A percentile compares a stretch with the other conserved stretches of the same genome.
Evolutionary conservation across 805 yeast genomes (phyloP).

Genomic region (Tetrapisispora namnaoensis): DNA sequence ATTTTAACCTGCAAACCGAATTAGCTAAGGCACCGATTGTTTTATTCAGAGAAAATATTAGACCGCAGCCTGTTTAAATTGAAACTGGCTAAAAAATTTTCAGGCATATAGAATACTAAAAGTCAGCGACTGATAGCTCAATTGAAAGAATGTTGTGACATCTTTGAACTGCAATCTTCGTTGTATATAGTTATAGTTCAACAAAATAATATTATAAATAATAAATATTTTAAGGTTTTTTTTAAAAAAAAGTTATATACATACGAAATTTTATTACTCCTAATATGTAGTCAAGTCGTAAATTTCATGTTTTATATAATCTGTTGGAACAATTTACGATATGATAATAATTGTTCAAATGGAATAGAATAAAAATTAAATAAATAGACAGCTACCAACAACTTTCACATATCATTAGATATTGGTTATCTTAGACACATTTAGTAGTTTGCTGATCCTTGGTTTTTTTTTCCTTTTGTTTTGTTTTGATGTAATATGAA

Average conservation of each 20-base stretch:
- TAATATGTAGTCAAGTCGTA: no score
- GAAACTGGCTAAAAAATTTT: no score
- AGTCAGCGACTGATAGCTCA: no score
- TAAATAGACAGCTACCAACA: background rate
- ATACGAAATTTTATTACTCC: background rate
- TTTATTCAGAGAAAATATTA: no score
- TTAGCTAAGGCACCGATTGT: no score
- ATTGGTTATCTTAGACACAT: background rate
- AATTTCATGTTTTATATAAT: background rate
- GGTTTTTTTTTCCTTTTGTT: background rate
- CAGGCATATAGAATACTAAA: no score
- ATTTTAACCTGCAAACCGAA: no score
- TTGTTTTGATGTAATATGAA: conserved; percentile 1
- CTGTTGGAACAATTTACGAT: background rate
- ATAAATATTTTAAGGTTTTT: background rate
- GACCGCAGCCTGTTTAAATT: no score
- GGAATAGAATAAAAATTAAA: background rate
- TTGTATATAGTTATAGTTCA: no score
- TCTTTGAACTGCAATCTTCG: no score
- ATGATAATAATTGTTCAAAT: background rate
- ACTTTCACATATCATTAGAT: background rate
- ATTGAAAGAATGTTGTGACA: no score
- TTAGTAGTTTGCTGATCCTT: background rate
- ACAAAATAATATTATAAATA: no score
- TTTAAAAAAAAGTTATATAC: background rate